phyloP scores from a whole-genome alignment of 2,329 filamentous ascomycete genomes.

The Chlorencoelia australis region DNA sequence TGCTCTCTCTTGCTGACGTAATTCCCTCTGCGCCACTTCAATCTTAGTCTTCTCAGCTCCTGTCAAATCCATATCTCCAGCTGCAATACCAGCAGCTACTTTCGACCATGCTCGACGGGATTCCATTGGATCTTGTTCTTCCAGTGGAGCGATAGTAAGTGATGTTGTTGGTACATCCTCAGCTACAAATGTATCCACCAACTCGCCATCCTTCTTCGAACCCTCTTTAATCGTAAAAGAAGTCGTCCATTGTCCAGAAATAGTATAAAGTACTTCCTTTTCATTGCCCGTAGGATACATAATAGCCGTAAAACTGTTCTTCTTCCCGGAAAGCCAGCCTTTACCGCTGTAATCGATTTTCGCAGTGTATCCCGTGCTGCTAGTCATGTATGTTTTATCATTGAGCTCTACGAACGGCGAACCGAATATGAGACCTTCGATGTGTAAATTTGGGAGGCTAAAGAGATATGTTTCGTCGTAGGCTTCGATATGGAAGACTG shows the following conservation, averaged over 20 bases:
- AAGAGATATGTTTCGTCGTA: conserved; percentile 63
- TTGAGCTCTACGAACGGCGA: conserved; percentile 88
- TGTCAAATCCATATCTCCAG: conserved; percentile 75
- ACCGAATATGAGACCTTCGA: conserved; percentile 82
- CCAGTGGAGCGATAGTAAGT: conserved; percentile 60
- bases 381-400: conserved; percentile 73
- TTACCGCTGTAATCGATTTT: conserved; percentile 91
- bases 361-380: conserved; percentile 75
- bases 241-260: conserved; percentile 85
- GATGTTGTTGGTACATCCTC: conserved; percentile 49
- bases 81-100: conserved; percentile 70
- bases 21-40: conserved; percentile 75
- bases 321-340: conserved; percentile 92
- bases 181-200: conserved; percentile 53
- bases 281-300: conserved; percentile 62
- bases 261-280: conserved; percentile 68
- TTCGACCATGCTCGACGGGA: conserved; percentile 80
- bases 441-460: conserved; percentile 82
- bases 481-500: conserved; percentile 62
- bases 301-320: conserved; percentile 75
- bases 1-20: conserved; percentile 63
- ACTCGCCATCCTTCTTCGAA: conserved; percentile 39
- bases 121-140: conserved; percentile 78
- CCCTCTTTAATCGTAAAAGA: conserved; percentile 68
- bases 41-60: conserved; percentile 76